These are phyloP conservation scores for Gossypium schwendimanii DNA, from an alignment of 441 rosid species.

Conservation along the genomic window DNA sequence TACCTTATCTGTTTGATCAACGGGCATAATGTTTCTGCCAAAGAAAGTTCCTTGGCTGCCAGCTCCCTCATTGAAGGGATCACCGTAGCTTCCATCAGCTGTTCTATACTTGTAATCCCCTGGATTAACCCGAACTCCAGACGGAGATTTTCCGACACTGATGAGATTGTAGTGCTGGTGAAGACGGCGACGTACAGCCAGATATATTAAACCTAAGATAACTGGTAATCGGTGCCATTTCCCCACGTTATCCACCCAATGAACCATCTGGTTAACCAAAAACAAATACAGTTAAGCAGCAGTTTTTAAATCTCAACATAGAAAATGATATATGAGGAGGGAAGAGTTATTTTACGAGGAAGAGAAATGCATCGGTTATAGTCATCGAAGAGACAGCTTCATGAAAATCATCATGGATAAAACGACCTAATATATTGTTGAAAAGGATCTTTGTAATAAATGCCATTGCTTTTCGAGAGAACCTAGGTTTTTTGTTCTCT, in stretches of 20 bases:
- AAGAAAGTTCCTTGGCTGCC: constrained; percentile 45
- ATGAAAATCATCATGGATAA: constrained; percentile 45
- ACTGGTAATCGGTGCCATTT: constrained; percentile 56
- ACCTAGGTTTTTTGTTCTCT: not conserved
- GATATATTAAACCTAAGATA: constrained; percentile 35
- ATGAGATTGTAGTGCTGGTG: constrained; percentile 30
- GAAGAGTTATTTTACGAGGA: constrained; percentile 25
- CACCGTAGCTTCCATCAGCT: constrained; percentile 29
- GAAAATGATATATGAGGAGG: not conserved
- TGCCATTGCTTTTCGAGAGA: constrained; percentile 3
- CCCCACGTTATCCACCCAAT: constrained; percentile 34
- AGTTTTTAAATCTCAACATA: too few relatives aligned
- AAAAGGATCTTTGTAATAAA: constrained; percentile 19
- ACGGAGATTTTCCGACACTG: constrained; percentile 33
- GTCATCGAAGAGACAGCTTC: constrained; percentile 39
- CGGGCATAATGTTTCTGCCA: constrained; percentile 43
- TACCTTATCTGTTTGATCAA: constrained; percentile 32
- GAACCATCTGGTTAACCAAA: constrained; percentile 34
- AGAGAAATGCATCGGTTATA: constrained; percentile 36
- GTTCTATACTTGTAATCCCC: constrained; percentile 44
- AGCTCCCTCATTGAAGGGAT: constrained; percentile 16
- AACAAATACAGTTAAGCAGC: not conserved
- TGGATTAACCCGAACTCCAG: constrained; percentile 35
- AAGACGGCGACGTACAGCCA: constrained; percentile 40
- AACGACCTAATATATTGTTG: constrained; percentile 20